Evolutionary conservation across 208 protist genomes (phyloP).

Genomic region (Leishmania tarentolae): DNA sequence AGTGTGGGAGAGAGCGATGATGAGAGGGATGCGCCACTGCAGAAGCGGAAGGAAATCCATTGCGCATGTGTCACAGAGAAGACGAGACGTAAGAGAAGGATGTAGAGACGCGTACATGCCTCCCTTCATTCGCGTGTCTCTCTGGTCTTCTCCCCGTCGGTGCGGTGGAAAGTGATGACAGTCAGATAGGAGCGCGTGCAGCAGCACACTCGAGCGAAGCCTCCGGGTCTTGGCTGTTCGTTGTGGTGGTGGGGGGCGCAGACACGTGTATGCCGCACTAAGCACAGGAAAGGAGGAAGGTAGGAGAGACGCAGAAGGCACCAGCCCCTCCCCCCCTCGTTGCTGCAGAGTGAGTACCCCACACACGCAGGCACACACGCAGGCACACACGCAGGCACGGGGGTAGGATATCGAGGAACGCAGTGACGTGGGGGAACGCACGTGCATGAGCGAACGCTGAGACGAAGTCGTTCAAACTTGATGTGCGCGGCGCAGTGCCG

Average conservation of each 20-base stretch:
- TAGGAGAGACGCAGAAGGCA: neutral
- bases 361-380: neutral
- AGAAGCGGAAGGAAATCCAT: neutral
- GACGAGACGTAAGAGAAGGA: neutral
- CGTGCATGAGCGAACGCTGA: no score
- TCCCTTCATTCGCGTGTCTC: neutral
- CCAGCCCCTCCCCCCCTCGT: neutral
- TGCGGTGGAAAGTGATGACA: neutral
- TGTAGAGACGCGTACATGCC: neutral
- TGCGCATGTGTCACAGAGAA: neutral
- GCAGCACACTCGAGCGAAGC: neutral
- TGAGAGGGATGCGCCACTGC: neutral
- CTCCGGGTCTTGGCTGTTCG: neutral
- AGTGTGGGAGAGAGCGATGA: neutral
- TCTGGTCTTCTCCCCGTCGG: neutral
- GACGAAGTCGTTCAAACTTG: no score
- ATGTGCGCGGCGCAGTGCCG: no score
- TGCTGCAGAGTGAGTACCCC: neutral
- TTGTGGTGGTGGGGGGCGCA: neutral
- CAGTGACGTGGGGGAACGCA: no score
- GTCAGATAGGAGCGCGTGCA: conserved; percentile 1
- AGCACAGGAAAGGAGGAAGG: neutral
- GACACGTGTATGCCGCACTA: neutral
- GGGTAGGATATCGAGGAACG: no score
- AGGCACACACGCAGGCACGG: neutral